Evolutionary conservation across 352 stramenopile species (phyloP), one percentile per base, ranked within the genome.

Genomic region (Phytopythium cucurbitacearum): DNA sequence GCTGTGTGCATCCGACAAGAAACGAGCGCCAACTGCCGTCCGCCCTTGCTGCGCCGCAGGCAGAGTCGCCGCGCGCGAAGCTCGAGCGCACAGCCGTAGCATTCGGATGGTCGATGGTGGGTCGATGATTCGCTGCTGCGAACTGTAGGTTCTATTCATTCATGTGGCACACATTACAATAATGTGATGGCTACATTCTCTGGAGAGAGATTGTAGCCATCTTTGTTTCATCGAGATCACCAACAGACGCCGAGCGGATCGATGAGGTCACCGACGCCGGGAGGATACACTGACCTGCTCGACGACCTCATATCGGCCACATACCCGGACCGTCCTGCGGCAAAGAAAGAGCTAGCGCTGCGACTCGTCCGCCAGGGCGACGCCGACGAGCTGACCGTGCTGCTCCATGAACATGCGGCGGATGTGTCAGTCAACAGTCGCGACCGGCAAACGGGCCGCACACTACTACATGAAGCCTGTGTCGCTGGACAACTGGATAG

Each of bases 381-480:
- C 41, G 47, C 58, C 16, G 51, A 75, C 4, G 58, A 49, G 9
- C 46, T 86, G 32, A 51, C 44, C 0, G 7, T 57, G 7, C 42
- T 69, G 42, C 49, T 83, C 12, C 40, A 56, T 6, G 41, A 59
- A 5, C 36, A 70, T 12, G 35, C 49, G 1, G 15, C 15, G 3
- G 43, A 44, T 3, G 57, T 73, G 13, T 52, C 33, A 5, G 59
- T 87, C 16, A 89, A 89, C 40, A 47, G 54, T 11, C 61, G 81
- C 6, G 50, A 69, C 41, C 45, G 60, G 0, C 49, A 44, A 1
- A 76, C 56, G 3, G 79, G 81, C 3, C 71, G 81, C 10, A 64
- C 76, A 1, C 34, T 91, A n/a, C 53, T 90, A 8, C 81, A 90
- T 56, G 71, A 90, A 60, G 74, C 76, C 0, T 83, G 74, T 28